These are phyloP conservation scores for Pichia scutulata DNA, from an alignment of 805 yeast species.

Conservation along the genomic window DNA sequence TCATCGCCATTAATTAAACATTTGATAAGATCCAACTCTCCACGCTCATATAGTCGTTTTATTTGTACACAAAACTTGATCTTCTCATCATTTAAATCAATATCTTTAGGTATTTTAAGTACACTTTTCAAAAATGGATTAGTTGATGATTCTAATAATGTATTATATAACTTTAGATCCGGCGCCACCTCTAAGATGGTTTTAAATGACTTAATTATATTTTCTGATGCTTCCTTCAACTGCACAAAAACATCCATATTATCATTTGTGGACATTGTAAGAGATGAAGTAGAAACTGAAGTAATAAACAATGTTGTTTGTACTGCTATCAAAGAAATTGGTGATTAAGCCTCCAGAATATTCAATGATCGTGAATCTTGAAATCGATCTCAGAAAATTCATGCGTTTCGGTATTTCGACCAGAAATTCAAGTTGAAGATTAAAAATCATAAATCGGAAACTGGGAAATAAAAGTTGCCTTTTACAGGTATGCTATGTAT, in stretches of 20 bases:
- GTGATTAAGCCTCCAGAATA: too few relatives aligned
- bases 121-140: conserved; percentile 10
- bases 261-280: not conserved
- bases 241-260: conserved; percentile 1
- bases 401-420: too few relatives aligned
- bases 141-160: conserved; percentile 20
- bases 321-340: too few relatives aligned
- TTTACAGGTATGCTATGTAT: too few relatives aligned
- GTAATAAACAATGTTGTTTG: too few relatives aligned
- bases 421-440: too few relatives aligned
- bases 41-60: conserved; percentile 43
- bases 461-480: too few relatives aligned
- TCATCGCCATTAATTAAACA: conserved; percentile 37
- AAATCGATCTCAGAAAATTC: too few relatives aligned
- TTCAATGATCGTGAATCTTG: too few relatives aligned
- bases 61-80: conserved; percentile 52
- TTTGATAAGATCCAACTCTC: conserved; percentile 44
- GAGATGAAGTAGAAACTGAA: too few relatives aligned
- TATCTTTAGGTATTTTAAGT: conserved; percentile 27
- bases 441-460: too few relatives aligned
- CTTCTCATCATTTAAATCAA: conserved; percentile 37
- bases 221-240: conserved; percentile 7
- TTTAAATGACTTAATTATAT: conserved; percentile 1
- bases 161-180: not conserved
- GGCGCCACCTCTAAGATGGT: conserved; percentile 12